Evolutionary conservation across 805 yeast genomes (phyloP).

Genomic region (Wickerhamiella qilinensis): DNA sequence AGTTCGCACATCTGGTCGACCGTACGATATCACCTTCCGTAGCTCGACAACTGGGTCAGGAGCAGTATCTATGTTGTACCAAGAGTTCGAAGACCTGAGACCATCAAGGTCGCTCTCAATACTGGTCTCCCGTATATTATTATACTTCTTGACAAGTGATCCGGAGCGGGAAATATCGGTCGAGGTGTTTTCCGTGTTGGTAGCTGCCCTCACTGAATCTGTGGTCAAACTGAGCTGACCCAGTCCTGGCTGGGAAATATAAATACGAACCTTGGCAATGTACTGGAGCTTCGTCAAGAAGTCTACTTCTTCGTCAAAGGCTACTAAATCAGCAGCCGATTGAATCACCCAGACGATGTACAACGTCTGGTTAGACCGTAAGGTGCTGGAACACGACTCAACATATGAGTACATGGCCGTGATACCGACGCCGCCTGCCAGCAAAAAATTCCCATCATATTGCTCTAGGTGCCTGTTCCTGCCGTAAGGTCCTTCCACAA

Average conservation of each 20-base stretch:
- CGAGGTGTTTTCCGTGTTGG: neutral
- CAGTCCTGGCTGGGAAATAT: neutral
- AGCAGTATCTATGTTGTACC: neutral
- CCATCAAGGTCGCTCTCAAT: neutral
- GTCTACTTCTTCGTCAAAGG: constrained; percentile 33
- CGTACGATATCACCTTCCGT: constrained; percentile 6
- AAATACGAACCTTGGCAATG: constrained; percentile 10
- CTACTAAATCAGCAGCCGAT: constrained; percentile 27
- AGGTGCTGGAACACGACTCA: constrained; percentile 14
- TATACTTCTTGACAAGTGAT: neutral
- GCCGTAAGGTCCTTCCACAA: constrained; percentile 52
- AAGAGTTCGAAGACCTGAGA: neutral
- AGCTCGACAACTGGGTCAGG: neutral
- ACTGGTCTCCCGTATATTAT: neutral
- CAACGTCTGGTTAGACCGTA: constrained; percentile 9
- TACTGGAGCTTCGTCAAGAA: constrained; percentile 23
- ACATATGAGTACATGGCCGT: constrained; percentile 40
- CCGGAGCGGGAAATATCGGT: neutral
- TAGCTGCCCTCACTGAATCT: neutral
- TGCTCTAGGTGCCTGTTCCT: constrained; percentile 23
- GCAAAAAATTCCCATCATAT: constrained; percentile 31
- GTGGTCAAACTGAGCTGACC: neutral
- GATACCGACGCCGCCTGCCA: constrained; percentile 54
- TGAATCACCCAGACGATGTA: constrained; percentile 18
- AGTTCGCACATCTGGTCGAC: constrained; percentile 12